phyloP scores from a whole-genome alignment of 2,329 filamentous ascomycete species.

The Amauroascus niger region DNA sequence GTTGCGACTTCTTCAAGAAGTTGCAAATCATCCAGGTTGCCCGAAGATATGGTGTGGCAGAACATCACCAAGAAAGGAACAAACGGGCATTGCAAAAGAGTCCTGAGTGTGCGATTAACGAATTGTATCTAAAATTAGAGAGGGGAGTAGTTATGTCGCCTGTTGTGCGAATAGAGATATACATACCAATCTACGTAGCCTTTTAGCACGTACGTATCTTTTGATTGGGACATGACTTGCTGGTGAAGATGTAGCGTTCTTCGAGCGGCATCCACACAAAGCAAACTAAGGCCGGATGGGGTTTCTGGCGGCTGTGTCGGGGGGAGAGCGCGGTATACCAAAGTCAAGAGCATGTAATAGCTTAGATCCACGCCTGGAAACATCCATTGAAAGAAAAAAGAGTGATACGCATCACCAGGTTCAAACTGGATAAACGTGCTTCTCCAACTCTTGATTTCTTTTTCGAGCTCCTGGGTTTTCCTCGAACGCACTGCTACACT shows the following conservation, averaged over 20 bases:
- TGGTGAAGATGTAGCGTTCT: slow-evolving; percentile 29
- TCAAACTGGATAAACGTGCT: slow-evolving; percentile 13
- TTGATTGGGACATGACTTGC: slow-evolving; percentile 25
- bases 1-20: slow-evolving; percentile 48
- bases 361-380: slow-evolving; percentile 29
- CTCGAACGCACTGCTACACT: slow-evolving; percentile 22
- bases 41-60: slow-evolving; percentile 44
- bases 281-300: slow-evolving; percentile 27
- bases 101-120: slow-evolving; percentile 22
- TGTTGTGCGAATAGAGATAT: not conserved
- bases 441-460: slow-evolving; percentile 21
- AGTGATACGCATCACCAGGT: slow-evolving; percentile 16
- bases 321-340: slow-evolving; percentile 36
- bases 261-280: slow-evolving; percentile 32
- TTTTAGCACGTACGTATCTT: slow-evolving; percentile 22
- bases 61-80: slow-evolving; percentile 44
- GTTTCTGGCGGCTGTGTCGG: slow-evolving; percentile 21
- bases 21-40: slow-evolving; percentile 43
- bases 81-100: slow-evolving; percentile 38
- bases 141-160: not conserved
- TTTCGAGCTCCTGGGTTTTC: slow-evolving; percentile 25
- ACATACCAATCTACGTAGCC: slow-evolving; percentile 33
- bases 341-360: slow-evolving; percentile 29
- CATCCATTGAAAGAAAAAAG: slow-evolving; percentile 23
- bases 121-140: not conserved